These are phyloP conservation scores for Cupressus sempervirens DNA, from an alignment of 75 land plant genomes.

Conservation along the genomic window DNA sequence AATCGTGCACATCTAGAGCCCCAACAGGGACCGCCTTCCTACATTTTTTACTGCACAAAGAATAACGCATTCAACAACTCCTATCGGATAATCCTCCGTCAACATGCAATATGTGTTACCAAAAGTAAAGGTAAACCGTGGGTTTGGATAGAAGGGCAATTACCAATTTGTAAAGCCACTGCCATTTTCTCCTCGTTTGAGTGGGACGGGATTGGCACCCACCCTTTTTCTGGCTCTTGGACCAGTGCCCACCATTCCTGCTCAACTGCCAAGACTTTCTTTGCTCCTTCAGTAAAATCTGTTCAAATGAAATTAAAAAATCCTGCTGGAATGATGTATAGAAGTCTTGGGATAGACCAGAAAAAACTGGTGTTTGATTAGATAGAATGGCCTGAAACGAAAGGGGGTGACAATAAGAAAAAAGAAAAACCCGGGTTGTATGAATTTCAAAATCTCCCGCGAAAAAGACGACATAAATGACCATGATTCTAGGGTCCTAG, in stretches of 20 bases:
- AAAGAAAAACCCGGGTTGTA: background rate
- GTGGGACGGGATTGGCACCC: background rate
- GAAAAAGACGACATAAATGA: background rate
- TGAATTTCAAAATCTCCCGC: conserved; percentile 3
- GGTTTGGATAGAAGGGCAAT: background rate
- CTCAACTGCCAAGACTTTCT: background rate
- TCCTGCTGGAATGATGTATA: background rate
- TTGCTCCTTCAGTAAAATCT: background rate
- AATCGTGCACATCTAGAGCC: conserved; percentile 7
- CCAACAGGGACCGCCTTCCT: background rate
- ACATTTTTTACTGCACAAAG: background rate
- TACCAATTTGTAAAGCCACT: background rate
- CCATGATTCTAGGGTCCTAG: background rate
- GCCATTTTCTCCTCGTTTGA: conserved; percentile 1
- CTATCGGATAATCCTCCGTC: background rate
- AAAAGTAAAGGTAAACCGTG: background rate
- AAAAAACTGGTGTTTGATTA: background rate
- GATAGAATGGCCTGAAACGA: background rate
- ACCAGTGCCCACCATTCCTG: background rate
- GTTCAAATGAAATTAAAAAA: background rate
- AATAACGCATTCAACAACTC: background rate
- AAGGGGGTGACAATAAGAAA: background rate
- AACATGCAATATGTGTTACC: background rate
- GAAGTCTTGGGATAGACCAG: background rate
- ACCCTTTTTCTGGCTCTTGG: conserved; percentile 7